phyloP scores from a whole-genome alignment of 805 yeast species.

The Phaffomyces antillensis region DNA sequence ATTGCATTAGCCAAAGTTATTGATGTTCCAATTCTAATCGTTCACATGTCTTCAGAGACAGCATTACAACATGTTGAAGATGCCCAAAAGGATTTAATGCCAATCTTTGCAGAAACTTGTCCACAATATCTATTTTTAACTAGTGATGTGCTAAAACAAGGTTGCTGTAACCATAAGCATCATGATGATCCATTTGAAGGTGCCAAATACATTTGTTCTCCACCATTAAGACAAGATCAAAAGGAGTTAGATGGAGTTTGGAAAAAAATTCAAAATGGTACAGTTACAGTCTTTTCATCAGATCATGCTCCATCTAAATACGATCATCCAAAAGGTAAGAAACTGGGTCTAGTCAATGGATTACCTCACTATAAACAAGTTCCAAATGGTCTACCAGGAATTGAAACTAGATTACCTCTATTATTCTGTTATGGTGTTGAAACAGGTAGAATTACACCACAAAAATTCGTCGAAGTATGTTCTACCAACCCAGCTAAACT shows the following conservation, averaged over 20 bases:
- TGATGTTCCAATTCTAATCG: constrained; percentile 39
- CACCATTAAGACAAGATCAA: constrained; percentile 37
- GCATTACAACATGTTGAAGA: constrained; percentile 34
- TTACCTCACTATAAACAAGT: constrained; percentile 34
- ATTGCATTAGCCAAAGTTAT: constrained; percentile 36
- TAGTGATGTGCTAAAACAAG: constrained; percentile 28
- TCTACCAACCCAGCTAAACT: constrained; percentile 40
- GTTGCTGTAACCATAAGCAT: constrained; percentile 20
- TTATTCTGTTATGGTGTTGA: constrained; percentile 37
- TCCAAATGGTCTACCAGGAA: constrained; percentile 45
- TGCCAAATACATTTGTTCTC: constrained; percentile 44
- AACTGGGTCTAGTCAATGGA: constrained; percentile 33
- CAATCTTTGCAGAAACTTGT: constrained; percentile 44
- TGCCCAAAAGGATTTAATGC: constrained; percentile 35
- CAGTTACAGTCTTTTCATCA: constrained; percentile 38
- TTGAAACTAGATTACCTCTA: constrained; percentile 40
- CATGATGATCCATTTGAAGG: constrained; percentile 34
- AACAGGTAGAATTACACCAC: constrained; percentile 32
- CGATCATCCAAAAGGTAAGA: constrained; percentile 36
- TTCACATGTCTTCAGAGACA: constrained; percentile 39
- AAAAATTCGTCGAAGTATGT: constrained; percentile 38
- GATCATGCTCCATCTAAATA: constrained; percentile 42
- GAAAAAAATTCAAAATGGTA: constrained; percentile 39
- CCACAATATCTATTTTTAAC: constrained; percentile 42
- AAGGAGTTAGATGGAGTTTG: constrained; percentile 37